Percentiles rank a stretch among this genome's conserved stretches.
Evolutionary conservation across 2,329 filamentous ascomycete species (phyloP).

Genomic region (Diaporthe sp.): DNA sequence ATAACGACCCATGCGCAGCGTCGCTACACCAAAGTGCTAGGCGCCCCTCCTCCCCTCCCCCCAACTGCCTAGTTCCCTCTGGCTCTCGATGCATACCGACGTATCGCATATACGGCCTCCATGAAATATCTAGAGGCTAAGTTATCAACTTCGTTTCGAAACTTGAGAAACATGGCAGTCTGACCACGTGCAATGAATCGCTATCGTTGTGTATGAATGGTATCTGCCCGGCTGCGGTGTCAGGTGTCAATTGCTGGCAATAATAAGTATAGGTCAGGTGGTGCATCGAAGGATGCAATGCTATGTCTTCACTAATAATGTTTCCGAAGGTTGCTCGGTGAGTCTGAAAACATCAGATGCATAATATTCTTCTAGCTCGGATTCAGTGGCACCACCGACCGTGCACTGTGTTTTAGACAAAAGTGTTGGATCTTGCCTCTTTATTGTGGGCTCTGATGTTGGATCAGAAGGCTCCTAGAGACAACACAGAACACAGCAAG

Average conservation of each 20-base stretch:
- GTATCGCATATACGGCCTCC: slow-evolving; percentile 47
- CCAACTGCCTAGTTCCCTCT: slow-evolving; percentile 46
- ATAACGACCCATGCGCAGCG: slow-evolving; percentile 40
- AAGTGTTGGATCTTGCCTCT: background rate
- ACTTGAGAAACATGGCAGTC: background rate
- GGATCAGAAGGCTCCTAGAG: background rate
- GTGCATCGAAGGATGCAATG: background rate
- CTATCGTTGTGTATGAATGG: background rate
- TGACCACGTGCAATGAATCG: background rate
- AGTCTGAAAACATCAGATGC: background rate
- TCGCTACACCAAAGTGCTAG: slow-evolving; percentile 36
- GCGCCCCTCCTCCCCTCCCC: slow-evolving; percentile 35
- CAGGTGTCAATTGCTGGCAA: background rate
- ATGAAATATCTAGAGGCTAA: slow-evolving; percentile 43
- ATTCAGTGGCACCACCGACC: background rate
- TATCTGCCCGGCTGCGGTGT: background rate
- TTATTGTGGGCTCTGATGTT: background rate
- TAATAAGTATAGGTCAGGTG: background rate
- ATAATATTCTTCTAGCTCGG: background rate
- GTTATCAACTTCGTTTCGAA: background rate
- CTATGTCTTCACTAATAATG: background rate
- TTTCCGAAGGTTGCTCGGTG: background rate
- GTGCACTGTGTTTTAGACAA: background rate
- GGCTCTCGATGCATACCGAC: slow-evolving; percentile 46
- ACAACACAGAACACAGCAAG: background rate